Base-by-base conservation (phyloP, 2,329 filamentous ascomycete genomes). In the Neophaeococcomyces aloes region DNA sequence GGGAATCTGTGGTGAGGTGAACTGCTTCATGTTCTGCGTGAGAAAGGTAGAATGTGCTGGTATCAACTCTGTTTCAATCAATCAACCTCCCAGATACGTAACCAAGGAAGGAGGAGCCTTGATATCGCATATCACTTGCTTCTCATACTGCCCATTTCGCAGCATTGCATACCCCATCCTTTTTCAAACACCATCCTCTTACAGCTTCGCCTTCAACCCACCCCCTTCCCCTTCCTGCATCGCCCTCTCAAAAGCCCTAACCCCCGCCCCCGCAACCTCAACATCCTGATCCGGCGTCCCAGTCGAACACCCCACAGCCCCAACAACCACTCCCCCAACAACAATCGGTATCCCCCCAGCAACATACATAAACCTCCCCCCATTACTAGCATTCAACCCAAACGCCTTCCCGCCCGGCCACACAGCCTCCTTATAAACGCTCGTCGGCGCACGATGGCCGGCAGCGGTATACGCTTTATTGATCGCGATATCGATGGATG, bases 381-480 rank as follows among this genome's bases (percentile, higher is more conserved):
- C 67, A 55, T 76, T 76, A 18, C 59, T 68, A 30, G 72, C 70
- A 31, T 50, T 52, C 39, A 55, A 23, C 13, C 71, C 70, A 48
- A 67, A 75, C 0, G 69, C 72, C 1, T 62, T 57, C 1, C 72
- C 72, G 5, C 72, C 72, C 4, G 72, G 72, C 61, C 68, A 67
- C 15, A 75, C 71, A 31, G 61, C 64, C 48, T 74, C 72, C 45
- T 71, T 71, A 57, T 76, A 76, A 2, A 63, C 60, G 17, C 66
- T 65, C 0, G 72, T 76, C 0, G 71, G 70, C 3, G 65, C 59
- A 15, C 66, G 61, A 57, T 76, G 73, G 13, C 73, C 73, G 1
- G 72, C 70, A 3, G 73, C 73, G 2, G 73, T 76, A 55, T 74
- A 76, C 13, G 73, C 72, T 49, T 76, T 63, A 48, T 63, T 59